These are phyloP conservation scores for Nakazawaea sp. DNA, from an alignment of 805 yeast species.

Conservation along the genomic window DNA sequence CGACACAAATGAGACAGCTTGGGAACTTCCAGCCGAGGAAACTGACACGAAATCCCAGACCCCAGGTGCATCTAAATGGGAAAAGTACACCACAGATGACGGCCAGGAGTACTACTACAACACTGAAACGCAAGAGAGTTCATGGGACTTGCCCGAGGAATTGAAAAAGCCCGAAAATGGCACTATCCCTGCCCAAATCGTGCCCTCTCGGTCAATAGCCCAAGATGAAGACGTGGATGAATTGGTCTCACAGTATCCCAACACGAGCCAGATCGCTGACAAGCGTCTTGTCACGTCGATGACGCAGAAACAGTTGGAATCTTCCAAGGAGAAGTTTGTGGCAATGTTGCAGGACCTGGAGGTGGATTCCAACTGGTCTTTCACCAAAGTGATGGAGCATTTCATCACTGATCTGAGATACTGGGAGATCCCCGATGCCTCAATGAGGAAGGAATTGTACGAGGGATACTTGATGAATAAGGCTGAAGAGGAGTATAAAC, in stretches of 20 bases:
- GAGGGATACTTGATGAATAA: constrained; percentile 56
- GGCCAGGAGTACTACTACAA: constrained; percentile 63
- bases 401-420: constrained; percentile 57
- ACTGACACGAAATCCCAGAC: constrained; percentile 19
- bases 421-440: constrained; percentile 59
- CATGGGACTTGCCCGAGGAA: constrained; percentile 74
- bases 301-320: constrained; percentile 5
- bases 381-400: constrained; percentile 52
- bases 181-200: no score
- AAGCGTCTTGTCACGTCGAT: not conserved
- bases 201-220: no score
- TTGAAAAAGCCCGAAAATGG: constrained; percentile 15
- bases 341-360: constrained; percentile 44
- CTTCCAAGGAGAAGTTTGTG: constrained; percentile 34
- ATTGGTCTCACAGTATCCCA: constrained; percentile 5
- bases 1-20: constrained; percentile 60
- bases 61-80: constrained; percentile 50
- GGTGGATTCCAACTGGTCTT: constrained; percentile 74
- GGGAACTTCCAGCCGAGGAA: constrained; percentile 71
- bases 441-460: constrained; percentile 51
- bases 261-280: not conserved
- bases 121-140: constrained; percentile 53
- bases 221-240: not conserved
- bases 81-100: constrained; percentile 38
- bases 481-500: constrained; percentile 41